A percentile compares a stretch with the other conserved stretches of the same genome.
phyloP scores from a whole-genome alignment of 1,284 basidiomycete genomes.

The Fomitopsis pinicola region DNA sequence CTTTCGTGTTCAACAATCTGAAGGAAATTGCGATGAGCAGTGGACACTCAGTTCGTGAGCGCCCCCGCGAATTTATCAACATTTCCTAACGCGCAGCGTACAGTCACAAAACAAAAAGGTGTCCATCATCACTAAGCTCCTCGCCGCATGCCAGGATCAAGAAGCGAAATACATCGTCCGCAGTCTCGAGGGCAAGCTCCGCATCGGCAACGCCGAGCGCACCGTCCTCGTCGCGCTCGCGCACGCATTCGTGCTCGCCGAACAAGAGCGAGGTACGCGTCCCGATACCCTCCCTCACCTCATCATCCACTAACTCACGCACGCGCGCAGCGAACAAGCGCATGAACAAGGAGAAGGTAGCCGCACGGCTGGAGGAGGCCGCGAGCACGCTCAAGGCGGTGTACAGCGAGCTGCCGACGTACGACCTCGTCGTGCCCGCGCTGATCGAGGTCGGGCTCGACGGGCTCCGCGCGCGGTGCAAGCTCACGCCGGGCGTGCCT shows the following conservation, averaged over 20 bases:
- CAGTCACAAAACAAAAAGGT: constrained; percentile 95
- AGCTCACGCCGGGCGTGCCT: constrained; percentile 92
- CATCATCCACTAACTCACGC: not conserved
- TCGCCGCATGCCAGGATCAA: constrained; percentile 86
- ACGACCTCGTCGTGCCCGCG: constrained; percentile 93
- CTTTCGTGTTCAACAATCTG: constrained; percentile 82
- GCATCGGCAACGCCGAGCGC: constrained; percentile 95
- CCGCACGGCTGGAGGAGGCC: constrained; percentile 76
- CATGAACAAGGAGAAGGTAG: constrained; percentile 72
- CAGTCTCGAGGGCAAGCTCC: constrained; percentile 93
- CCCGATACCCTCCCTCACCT: not conserved
- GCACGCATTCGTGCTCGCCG: constrained; percentile 79
- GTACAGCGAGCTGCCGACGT: constrained; percentile 93
- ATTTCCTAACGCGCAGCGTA: not conserved
- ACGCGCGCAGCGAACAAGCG: constrained; percentile 57
- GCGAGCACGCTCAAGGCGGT: constrained; percentile 83
- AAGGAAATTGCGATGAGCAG: constrained; percentile 84
- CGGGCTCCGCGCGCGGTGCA: constrained; percentile 72
- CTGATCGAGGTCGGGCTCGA: constrained; percentile 79
- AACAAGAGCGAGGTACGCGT: constrained; percentile 60
- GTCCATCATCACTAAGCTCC: constrained; percentile 90
- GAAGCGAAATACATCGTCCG: constrained; percentile 97
- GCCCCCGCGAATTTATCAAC: not conserved
- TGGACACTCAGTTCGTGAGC: constrained; percentile 68
- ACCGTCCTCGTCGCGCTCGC: constrained; percentile 88